Percentiles rank a stretch among this genome's conserved stretches.
phyloP scores from a whole-genome alignment of 163 green algal species.

The Trebouxiophyceae sp. region DNA sequence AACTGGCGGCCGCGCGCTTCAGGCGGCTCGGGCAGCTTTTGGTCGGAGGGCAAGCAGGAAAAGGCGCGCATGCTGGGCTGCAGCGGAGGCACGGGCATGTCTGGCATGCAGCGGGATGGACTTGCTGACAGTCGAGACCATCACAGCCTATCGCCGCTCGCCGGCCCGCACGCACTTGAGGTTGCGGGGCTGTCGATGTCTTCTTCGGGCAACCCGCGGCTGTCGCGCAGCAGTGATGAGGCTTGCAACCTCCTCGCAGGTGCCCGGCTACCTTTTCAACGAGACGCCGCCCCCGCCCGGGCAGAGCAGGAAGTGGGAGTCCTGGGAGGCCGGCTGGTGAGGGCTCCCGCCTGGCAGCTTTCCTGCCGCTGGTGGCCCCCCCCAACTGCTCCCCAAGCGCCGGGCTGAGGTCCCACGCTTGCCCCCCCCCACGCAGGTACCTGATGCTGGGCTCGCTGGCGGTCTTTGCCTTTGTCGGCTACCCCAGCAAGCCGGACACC shows the following conservation, averaged over 20 bases:
- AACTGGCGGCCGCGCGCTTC: too few species aligned
- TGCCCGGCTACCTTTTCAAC: conserved; percentile 50
- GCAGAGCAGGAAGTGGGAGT: conserved; percentile 65
- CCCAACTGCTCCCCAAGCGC: background rate
- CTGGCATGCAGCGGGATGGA: background rate
- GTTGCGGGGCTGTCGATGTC: too few species aligned
- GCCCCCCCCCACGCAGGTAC: conserved; percentile 1
- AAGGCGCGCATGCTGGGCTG: background rate
- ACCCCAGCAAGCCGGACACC: conserved; percentile 38
- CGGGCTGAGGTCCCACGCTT: background rate
- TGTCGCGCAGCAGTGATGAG: background rate
- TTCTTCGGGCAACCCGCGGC: too few species aligned
- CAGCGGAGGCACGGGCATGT: too few species aligned
- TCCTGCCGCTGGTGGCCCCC: background rate
- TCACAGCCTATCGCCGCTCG: background rate
- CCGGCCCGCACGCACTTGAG: too few species aligned
- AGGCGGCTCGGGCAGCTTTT: conserved; percentile 61
- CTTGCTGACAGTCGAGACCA: background rate
- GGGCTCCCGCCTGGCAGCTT: background rate
- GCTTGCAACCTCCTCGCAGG: background rate
- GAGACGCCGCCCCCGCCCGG: conserved; percentile 70
- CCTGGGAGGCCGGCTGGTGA: conserved; percentile 82
- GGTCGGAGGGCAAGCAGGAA: conserved; percentile 60
- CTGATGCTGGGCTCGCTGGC: conserved; percentile 4
- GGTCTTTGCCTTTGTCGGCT: conserved; percentile 26